Evolutionary conservation across 495 filamentous ascomycete genomes (phyloP), one percentile per base, ranked within the genome.

Genomic region (Aspergillus diversus): DNA sequence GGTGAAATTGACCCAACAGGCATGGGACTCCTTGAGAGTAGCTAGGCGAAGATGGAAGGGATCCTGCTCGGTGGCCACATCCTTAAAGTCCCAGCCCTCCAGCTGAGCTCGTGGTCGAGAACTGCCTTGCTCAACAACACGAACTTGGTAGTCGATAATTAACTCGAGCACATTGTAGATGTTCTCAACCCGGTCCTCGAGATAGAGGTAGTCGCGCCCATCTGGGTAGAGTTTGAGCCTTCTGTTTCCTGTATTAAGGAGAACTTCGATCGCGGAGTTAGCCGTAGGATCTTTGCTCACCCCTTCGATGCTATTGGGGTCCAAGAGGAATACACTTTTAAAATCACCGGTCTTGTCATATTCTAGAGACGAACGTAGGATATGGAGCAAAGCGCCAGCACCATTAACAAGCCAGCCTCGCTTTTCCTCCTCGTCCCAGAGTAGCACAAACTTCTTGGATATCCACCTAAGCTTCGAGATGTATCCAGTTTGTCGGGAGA

Each of bases 51-150:
- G 39, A 43, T 43, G 39, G 15, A 43, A 43, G 8, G 39, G 39
- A 15, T 43, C 39, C 15, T 43, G 39, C 9, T 43, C 39, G 39
- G 39, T 9, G 3, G 57, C 57, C 39, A 59, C 7, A 34, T 59
- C 57, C 57, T 27, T 33, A 43, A 59, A 59, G 17, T 59, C 57
- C 39, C 39, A 59, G 1, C 57, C 57, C 31, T 59, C 57, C 15
- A 59, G 33, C 39, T 43, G 39, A 43, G 8, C 3, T 43, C 15
- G 17, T 32, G 13, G 15, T 33, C 57, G 17, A 7, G 39, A 8
- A 5, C 3, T 27, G 17, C 6, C 16, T 12, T 1, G 13, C 27
- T 53, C 5, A 31, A 7, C 13, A 31, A 56, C 37, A 39, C 37
- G 1, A n/a, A 21, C 50, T 31, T 53, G 50, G 32, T 27, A 32